phyloP scores from a whole-genome alignment of 225 moss, liverwort and hornwort genomes.

The Lunularia cruciata region DNA sequence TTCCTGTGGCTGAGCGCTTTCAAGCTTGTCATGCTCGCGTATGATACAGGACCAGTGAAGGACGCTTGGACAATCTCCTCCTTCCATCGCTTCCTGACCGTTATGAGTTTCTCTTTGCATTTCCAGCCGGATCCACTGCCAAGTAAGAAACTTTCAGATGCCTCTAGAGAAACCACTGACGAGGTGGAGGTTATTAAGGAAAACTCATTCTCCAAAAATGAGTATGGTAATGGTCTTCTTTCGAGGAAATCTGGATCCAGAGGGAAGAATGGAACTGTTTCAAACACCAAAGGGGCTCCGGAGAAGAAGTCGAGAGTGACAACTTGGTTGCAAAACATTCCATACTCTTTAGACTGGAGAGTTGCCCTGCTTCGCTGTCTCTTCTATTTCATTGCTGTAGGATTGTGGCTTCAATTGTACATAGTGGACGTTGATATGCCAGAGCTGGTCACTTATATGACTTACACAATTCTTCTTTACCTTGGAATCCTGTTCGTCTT shows the following conservation, averaged over 20 bases:
- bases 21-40: conserved; percentile 68
- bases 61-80: conserved; percentile 66
- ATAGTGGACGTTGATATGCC: conserved; percentile 21
- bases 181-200: too few species aligned
- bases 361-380: conserved; percentile 28
- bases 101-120: conserved; percentile 70
- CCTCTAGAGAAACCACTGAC: background rate
- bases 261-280: background rate
- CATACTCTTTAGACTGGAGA: conserved; percentile 15
- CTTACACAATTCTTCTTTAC: conserved; percentile 48
- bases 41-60: conserved; percentile 63
- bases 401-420: conserved; percentile 8
- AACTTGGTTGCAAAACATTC: background rate
- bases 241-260: conserved; percentile 13
- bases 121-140: conserved; percentile 41
- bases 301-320: background rate
- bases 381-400: conserved; percentile 15
- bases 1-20: conserved; percentile 64
- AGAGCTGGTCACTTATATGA: conserved; percentile 19
- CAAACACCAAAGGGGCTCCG: background rate
- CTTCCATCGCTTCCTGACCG: conserved; percentile 65
- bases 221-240: conserved; percentile 4
- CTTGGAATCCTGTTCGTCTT: conserved; percentile 48
- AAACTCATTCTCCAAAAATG: background rate
- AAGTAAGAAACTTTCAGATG: background rate